Conservation (phyloP, 768 basidiomycete species). For the Coprinopsis sp. region DNA sequence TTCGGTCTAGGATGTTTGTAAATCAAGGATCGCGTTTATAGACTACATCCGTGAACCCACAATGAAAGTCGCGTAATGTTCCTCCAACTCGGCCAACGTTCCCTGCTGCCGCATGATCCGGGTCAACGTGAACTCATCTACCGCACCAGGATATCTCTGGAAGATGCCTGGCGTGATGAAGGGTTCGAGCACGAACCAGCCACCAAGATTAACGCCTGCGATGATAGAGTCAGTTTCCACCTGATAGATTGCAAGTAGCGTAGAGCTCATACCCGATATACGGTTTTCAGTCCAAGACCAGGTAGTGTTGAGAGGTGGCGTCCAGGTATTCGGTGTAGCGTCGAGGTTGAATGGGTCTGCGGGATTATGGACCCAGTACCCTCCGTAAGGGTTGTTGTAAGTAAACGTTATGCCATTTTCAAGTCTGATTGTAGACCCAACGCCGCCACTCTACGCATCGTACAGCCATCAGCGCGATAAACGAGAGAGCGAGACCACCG, state of each 20-base stretch:
- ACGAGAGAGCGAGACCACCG: no score
- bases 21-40: constrained; percentile 25
- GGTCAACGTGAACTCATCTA: constrained; percentile 68
- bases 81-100: constrained; percentile 57
- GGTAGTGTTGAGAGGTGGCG: constrained; percentile 60
- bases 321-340: constrained; percentile 68
- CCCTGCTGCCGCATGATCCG: constrained; percentile 57
- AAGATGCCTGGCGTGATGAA: constrained; percentile 64
- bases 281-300: constrained; percentile 63
- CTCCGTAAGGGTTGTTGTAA: neutral
- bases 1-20: constrained; percentile 69
- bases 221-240: neutral
- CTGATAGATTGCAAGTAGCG: no score
- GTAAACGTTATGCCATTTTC: neutral
- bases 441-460: neutral
- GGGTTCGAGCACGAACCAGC: constrained; percentile 72
- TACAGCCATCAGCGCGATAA: no score
- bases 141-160: constrained; percentile 50
- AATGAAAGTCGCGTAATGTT: constrained; percentile 81
- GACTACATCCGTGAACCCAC: constrained; percentile 35
- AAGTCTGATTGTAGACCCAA: neutral
- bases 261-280: constrained; percentile 68
- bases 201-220: constrained; percentile 68
- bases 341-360: constrained; percentile 66
- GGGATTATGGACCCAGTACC: constrained; percentile 50